Evolutionary conservation across 192 early-diverging fungal species (phyloP).

Genomic region (Umbelopsis vinacea): DNA sequence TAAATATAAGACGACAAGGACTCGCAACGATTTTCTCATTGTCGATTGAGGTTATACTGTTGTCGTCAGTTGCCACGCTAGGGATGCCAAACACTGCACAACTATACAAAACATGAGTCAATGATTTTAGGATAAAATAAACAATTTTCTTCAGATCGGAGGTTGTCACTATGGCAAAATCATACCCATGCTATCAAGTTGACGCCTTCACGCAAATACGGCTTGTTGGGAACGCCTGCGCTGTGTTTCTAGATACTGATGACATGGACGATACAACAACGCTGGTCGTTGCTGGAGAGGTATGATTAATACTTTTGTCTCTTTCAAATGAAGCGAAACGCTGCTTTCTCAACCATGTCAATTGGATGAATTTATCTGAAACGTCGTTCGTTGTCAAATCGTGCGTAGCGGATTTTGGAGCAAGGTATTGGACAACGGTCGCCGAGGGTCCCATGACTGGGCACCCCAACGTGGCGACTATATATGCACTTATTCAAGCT

Average conservation of each 20-base stretch:
- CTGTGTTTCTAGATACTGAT: conserved; percentile 25
- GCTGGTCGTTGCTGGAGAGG: conserved; percentile 19
- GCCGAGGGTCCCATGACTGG: conserved; percentile 16
- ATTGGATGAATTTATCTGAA: conserved; percentile 25
- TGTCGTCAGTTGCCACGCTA: too few relatives aligned
- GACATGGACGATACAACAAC: conserved; percentile 21
- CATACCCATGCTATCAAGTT: conserved; percentile 26
- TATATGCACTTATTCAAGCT: conserved; percentile 14
- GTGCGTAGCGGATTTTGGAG: conserved; percentile 3
- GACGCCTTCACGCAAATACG: conserved; percentile 14
- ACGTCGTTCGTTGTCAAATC: conserved; percentile 18
- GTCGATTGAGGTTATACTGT: too few relatives aligned
- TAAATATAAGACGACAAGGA: too few relatives aligned
- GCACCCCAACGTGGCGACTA: conserved; percentile 23
- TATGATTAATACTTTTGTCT: background rate
- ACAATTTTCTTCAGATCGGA: background rate
- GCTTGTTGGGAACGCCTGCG: conserved; percentile 21
- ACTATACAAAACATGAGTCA: background rate
- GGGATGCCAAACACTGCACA: background rate
- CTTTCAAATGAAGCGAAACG: background rate
- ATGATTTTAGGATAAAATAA: too few relatives aligned
- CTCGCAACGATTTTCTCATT: too few relatives aligned
- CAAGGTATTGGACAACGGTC: conserved; percentile 19
- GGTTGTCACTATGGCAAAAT: background rate
- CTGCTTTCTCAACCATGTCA: too few relatives aligned